A percentile compares a stretch with the other conserved stretches of the same genome.
These are phyloP conservation scores for Aspergillus costaricaensis DNA, from an alignment of 2,329 filamentous ascomycete species.

Conservation along the genomic window DNA sequence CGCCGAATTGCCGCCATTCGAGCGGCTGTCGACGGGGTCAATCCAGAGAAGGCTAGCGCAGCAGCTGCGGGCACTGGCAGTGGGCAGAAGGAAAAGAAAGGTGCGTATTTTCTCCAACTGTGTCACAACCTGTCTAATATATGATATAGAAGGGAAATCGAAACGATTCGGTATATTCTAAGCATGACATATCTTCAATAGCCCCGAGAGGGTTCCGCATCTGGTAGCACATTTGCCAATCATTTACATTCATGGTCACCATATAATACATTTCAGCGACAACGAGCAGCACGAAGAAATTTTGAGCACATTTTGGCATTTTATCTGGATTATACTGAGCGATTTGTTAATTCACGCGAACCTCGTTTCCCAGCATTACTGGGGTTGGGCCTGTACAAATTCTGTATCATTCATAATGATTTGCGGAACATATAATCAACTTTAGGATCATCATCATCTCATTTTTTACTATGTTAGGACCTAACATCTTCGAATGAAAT, in stretches of 20 bases:
- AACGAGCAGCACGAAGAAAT: neutral
- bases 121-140: neutral
- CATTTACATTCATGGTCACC: neutral
- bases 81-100: conserved; percentile 14
- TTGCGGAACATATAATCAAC: neutral
- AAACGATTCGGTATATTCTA: conserved; percentile 5
- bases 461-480: too few relatives aligned
- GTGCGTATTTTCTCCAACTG: neutral
- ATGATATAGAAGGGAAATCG: neutral
- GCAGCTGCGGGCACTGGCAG: conserved; percentile 13
- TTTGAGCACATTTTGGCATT: neutral
- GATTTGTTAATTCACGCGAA: neutral
- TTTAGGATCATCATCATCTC: neutral
- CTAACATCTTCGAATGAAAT: too few relatives aligned
- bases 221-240: neutral
- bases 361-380: neutral
- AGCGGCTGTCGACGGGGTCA: conserved; percentile 68
- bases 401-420: neutral
- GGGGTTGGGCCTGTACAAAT: neutral
- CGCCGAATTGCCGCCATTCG: conserved; percentile 84
- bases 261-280: neutral
- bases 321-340: neutral
- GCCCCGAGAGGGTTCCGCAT: neutral
- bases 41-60: conserved; percentile 33
- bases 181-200: neutral